Conservation (phyloP, 176 grass and related monocot genomes). For the Triticum turgidum region DNA sequence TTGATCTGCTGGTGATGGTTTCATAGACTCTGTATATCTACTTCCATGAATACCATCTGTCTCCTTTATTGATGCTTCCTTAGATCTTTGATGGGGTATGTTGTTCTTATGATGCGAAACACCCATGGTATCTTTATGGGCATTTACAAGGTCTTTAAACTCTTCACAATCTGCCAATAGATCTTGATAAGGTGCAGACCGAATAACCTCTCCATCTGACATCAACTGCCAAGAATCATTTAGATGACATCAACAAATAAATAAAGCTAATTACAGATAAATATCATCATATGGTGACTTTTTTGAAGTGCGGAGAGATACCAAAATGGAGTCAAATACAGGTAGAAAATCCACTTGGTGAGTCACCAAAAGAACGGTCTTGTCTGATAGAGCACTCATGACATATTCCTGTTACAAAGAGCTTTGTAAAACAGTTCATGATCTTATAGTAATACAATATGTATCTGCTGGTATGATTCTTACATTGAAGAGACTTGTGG, state of each 20-base stretch:
- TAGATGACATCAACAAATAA: conserved; percentile 9
- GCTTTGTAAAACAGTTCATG: neutral
- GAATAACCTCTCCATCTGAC: conserved; percentile 76
- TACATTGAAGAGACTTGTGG: conserved; percentile 91
- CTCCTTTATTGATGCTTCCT: conserved; percentile 44
- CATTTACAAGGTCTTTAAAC: conserved; percentile 82
- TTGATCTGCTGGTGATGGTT: conserved; percentile 49
- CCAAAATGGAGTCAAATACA: conserved; percentile 78
- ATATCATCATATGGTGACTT: neutral
- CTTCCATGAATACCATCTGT: conserved; percentile 31
- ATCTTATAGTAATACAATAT: neutral
- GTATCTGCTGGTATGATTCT: neutral
- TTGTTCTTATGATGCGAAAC: conserved; percentile 38
- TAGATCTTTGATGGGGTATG: conserved; percentile 24
- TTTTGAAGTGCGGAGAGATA: neutral
- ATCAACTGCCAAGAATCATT: conserved; percentile 64
- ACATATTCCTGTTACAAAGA: conserved; percentile 68
- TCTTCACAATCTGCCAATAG: conserved; percentile 60
- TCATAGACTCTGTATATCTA: conserved; percentile 28
- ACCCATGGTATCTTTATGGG: conserved; percentile 67
- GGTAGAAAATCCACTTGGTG: conserved; percentile 97
- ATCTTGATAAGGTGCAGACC: conserved; percentile 56
- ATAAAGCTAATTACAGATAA: neutral
- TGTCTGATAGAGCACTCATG: conserved; percentile 74
- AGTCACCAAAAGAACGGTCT: conserved; percentile 81